phyloP scores from a whole-genome alignment of 805 yeast genomes.

The Hanseniaspora meyeri region DNA sequence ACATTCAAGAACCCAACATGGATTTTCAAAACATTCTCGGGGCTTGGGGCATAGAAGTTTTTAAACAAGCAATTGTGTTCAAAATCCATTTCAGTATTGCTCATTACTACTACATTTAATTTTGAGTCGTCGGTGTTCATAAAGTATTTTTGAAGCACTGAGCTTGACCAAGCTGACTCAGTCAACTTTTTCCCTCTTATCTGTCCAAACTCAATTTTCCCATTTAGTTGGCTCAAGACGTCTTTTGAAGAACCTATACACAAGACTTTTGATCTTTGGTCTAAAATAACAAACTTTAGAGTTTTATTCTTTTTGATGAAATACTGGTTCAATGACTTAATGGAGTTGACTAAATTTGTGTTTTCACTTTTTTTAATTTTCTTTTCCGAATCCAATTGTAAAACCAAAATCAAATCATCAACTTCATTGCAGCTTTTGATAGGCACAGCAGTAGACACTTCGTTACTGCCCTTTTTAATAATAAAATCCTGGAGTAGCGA shows the following conservation, averaged over 20 bases:
- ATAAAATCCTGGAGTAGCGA: not conserved
- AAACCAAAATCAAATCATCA: slow-evolving; percentile 20
- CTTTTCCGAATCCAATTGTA: slow-evolving; percentile 22
- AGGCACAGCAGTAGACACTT: not conserved
- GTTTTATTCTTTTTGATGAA: not conserved
- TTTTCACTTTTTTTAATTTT: slow-evolving; percentile 7
- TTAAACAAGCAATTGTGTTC: not conserved
- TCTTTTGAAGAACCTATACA: not conserved
- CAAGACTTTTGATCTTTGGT: slow-evolving; percentile 6
- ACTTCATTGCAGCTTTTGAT: slow-evolving; percentile 16
- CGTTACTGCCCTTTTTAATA: not conserved
- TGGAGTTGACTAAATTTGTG: slow-evolving; percentile 1
- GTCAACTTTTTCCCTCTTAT: slow-evolving; percentile 7
- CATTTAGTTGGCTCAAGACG: slow-evolving; percentile 4
- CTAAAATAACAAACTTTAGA: not conserved
- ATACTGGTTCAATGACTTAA: not conserved
- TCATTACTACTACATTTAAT: not conserved
- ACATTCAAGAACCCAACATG: slow-evolving; percentile 26
- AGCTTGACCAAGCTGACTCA: not conserved
- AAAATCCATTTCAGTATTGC: slow-evolving; percentile 1
- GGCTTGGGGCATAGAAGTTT: not conserved
- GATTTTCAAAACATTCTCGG: slow-evolving; percentile 17
- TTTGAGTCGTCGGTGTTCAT: not conserved
- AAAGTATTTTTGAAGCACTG: slow-evolving; percentile 1
- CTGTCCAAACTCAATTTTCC: not conserved